Evolutionary conservation across 2,329 filamentous ascomycete species (phyloP), one percentile per base, ranked within the genome.

Genomic region (Epichloe coenophiala): DNA sequence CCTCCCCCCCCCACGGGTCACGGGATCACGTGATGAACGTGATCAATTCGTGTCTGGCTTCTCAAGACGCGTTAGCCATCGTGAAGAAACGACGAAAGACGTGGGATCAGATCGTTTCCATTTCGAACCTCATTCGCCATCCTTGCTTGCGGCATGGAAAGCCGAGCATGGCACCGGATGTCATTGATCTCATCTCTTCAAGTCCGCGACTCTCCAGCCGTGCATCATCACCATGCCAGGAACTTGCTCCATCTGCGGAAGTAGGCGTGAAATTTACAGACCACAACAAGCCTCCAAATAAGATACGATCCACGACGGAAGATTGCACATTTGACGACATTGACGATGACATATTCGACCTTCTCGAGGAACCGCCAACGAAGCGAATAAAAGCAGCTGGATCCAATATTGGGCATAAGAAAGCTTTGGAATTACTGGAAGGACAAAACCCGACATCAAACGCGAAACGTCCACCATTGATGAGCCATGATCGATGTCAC

Each of bases 101-200:
- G 36, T 33, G 37, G 31, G 8, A 17, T 3, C 46, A 38, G 13
- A 23, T 49, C 31, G 11, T 12, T n/a, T 17, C 3, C 21, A 33
- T 35, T 13, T 5, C 17, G 11, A 13, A 35, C 21, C n/a, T 12
- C 27, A 6, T 11, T 27, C 38, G 33, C 19, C 21, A 19, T 19
- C 15, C 7, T 35, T 27, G 9, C 19, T 37, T 13, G n/a, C 27
- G 21, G 47, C 12, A 43, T 11, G 13, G 8, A 13, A 19, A 7
- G 4, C 17, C 27, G n/a, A 19, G 3, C 17, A 68, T 68, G 65
- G 57, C 60, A 7, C 55, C 57, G 2, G 57, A 65, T 12, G 56
- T 68, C 33, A 68, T 68, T 49, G 63, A 68, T 52, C 63, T 68
- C 27, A 56, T 67, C 19, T 68, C 66, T 15, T 68, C 66, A 8